These are phyloP conservation scores for Tolypocladium amazonense DNA, from an alignment of 2,329 filamentous ascomycete species.

Conservation along the genomic window DNA sequence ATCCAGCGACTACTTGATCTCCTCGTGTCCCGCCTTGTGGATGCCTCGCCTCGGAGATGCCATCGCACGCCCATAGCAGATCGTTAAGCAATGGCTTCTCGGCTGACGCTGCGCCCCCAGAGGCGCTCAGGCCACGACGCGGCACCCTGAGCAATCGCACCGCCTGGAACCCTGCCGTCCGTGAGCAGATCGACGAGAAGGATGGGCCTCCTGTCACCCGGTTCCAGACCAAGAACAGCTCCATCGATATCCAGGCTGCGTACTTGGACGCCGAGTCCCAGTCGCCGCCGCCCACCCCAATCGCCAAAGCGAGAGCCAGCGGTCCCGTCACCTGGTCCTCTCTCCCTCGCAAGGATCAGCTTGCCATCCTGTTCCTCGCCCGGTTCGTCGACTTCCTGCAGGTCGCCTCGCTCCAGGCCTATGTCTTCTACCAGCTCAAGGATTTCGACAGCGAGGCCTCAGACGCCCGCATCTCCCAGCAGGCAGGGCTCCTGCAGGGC, in stretches of 20 bases:
- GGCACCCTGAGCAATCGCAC: neutral
- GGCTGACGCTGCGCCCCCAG: neutral
- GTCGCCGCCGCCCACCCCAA: neutral
- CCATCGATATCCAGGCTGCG: neutral
- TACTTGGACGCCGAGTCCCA: neutral
- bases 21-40: neutral
- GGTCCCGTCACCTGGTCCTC: constrained; percentile 45
- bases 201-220: neutral
- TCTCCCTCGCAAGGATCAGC: constrained; percentile 66
- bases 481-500: constrained; percentile 68
- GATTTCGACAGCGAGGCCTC: constrained; percentile 52
- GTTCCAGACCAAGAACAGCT: neutral
- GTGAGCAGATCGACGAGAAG: neutral
- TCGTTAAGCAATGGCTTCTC: neutral
- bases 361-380: constrained; percentile 66
- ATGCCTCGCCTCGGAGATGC: neutral
- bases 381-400: constrained; percentile 74
- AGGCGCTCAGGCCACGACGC: neutral
- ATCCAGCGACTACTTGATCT: neutral
- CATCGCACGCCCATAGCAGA: neutral
- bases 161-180: neutral
- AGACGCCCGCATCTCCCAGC: constrained; percentile 58
- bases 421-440: constrained; percentile 82
- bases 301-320: neutral
- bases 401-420: constrained; percentile 64